Evolutionary conservation across 78 protist genomes (phyloP).

Genomic region (Polysphondylium violaceum): DNA sequence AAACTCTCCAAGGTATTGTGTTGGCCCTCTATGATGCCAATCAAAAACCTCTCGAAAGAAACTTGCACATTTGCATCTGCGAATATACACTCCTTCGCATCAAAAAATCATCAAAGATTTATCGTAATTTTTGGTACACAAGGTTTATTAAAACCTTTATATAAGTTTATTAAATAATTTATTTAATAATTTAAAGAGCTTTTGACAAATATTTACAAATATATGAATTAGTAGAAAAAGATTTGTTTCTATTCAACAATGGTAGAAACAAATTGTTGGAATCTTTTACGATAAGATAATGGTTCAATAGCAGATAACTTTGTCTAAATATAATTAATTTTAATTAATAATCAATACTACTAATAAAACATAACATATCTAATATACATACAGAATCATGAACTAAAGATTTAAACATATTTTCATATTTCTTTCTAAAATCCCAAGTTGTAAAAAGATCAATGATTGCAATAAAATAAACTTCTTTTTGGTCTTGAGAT

Average conservation of each 20-base stretch:
- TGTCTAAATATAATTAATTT: background rate
- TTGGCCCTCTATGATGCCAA: too few species aligned
- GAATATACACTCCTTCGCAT: too few species aligned
- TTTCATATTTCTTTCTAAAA: conserved; percentile 57
- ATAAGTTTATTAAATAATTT: too few species aligned
- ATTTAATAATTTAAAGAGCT: too few species aligned
- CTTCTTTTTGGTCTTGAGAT: conserved; percentile 64
- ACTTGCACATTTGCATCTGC: too few species aligned
- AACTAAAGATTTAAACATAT: conserved; percentile 44
- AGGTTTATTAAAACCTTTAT: too few species aligned
- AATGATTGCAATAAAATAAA: conserved; percentile 73
- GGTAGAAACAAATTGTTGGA: conserved; percentile 19
- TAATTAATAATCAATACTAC: background rate
- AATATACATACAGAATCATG: conserved; percentile 32
- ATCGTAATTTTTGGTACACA: too few species aligned
- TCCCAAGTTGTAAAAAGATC: conserved; percentile 75
- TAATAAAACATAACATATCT: background rate
- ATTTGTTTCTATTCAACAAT: conserved; percentile 44
- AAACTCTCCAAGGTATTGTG: too few species aligned
- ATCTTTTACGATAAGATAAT: conserved; percentile 22
- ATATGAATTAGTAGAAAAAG: too few species aligned
- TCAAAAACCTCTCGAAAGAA: too few species aligned
- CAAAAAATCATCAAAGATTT: too few species aligned
- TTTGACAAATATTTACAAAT: too few species aligned
- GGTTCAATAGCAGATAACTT: conserved; percentile 56